Evolutionary conservation across 2,329 filamentous ascomycete species (phyloP).

Genomic region (Stemphylium lycopersici): DNA sequence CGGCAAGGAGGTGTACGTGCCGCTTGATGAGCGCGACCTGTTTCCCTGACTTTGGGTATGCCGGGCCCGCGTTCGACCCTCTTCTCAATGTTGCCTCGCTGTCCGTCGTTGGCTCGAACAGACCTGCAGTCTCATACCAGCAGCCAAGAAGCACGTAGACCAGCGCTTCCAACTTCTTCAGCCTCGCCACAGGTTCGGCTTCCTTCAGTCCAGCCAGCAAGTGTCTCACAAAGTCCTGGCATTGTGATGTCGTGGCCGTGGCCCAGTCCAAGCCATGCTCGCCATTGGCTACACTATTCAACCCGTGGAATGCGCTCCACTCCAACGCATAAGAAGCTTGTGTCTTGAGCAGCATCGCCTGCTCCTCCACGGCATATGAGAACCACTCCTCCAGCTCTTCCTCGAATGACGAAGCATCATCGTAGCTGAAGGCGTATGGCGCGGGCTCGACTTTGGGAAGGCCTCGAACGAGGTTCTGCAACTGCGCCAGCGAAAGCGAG

Average conservation of each 20-base stretch:
- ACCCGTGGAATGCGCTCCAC: constrained; percentile 60
- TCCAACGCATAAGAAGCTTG: constrained; percentile 78
- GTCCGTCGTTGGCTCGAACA: constrained; percentile 14
- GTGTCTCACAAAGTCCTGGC: constrained; percentile 62
- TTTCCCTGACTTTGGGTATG: constrained; percentile 43
- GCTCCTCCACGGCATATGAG: constrained; percentile 85
- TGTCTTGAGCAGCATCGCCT: constrained; percentile 75
- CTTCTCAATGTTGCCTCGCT: constrained; percentile 21
- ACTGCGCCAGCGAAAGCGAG: constrained; percentile 55
- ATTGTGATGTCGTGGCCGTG: constrained; percentile 63
- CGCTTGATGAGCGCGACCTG: constrained; percentile 55
- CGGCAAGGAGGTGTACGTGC: constrained; percentile 51
- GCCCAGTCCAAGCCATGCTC: constrained; percentile 67
- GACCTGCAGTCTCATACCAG: constrained; percentile 58
- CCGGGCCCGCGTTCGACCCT: constrained; percentile 9
- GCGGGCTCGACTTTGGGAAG: constrained; percentile 52
- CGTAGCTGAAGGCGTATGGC: constrained; percentile 77
- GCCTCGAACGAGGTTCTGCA: constrained; percentile 53
- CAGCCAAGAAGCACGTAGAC: constrained; percentile 56
- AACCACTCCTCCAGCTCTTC: constrained; percentile 99
- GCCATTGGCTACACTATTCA: constrained; percentile 49
- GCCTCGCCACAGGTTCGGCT: constrained; percentile 34
- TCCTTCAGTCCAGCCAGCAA: constrained; percentile 43
- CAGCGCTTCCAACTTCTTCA: constrained; percentile 52
- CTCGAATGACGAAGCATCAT: constrained; percentile 65